phyloP scores from a whole-genome alignment of 2,329 filamentous ascomycete genomes.

The Apiospora kogelbergensis region DNA sequence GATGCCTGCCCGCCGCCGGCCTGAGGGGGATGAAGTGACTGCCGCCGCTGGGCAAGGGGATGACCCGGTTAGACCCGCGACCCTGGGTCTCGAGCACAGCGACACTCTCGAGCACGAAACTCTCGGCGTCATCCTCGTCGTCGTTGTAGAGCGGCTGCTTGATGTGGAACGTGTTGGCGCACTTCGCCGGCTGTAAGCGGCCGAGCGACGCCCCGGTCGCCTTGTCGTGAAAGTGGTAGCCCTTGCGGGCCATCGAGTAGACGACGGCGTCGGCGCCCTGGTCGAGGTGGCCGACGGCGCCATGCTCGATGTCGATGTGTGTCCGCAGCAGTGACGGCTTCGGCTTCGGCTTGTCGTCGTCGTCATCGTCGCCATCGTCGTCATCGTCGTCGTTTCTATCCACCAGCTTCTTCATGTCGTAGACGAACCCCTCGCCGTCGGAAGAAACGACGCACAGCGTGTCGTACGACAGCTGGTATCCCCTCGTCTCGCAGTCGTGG shows the following conservation, averaged over 20 bases:
- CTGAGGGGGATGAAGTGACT: slow-evolving; percentile 28
- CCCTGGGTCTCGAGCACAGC: neutral
- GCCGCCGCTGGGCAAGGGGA: slow-evolving; percentile 14
- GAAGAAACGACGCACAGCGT: slow-evolving; percentile 46
- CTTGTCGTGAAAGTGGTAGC: slow-evolving; percentile 44
- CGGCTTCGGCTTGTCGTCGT: neutral
- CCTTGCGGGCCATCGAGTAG: slow-evolving; percentile 41
- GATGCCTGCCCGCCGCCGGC: slow-evolving; percentile 19
- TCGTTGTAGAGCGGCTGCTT: neutral
- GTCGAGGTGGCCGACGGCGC: slow-evolving; percentile 44
- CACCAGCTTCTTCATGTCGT: slow-evolving; percentile 33
- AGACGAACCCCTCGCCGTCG: slow-evolving; percentile 43
- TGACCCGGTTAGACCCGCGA: neutral
- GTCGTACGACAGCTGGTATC: slow-evolving; percentile 43
- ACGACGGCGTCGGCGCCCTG: slow-evolving; percentile 41
- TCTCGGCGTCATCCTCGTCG: slow-evolving; percentile 20
- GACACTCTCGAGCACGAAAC: neutral
- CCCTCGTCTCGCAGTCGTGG: slow-evolving; percentile 43
- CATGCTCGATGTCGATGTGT: slow-evolving; percentile 37
- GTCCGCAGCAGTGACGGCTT: slow-evolving; percentile 32
- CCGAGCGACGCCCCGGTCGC: slow-evolving; percentile 37
- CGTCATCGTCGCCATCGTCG: slow-evolving; percentile 10
- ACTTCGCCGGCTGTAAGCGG: slow-evolving; percentile 27
- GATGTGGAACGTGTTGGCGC: neutral
- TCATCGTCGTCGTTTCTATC: no score